Percentiles rank a stretch among this genome's conserved stretches.
Conservation (phyloP, 225 moss, liverwort and hornwort species). For the Marchantia paleacea region DNA sequence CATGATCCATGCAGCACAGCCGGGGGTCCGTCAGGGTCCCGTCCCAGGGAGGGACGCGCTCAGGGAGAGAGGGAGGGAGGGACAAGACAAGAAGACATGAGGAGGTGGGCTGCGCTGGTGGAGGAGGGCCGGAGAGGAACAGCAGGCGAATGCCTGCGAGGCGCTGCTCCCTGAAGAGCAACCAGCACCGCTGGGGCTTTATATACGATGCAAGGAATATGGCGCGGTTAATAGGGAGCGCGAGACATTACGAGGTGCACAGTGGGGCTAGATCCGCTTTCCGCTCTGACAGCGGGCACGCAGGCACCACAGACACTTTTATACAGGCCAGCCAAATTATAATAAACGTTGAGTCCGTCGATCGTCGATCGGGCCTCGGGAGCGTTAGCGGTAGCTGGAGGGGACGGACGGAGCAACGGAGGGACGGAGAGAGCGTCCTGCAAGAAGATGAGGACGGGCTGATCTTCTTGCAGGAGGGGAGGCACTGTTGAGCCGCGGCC, state of each 20-base stretch:
- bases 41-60: too few relatives aligned
- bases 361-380: too few relatives aligned
- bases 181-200: background rate
- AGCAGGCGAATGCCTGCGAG: too few relatives aligned
- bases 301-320: background rate
- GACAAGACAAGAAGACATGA: too few relatives aligned
- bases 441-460: background rate
- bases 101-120: too few relatives aligned
- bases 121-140: too few relatives aligned
- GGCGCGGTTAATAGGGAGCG: too few relatives aligned
- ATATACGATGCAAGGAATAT: constrained; percentile 1
- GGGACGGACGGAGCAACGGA: background rate
- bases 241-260: background rate
- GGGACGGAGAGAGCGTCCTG: too few relatives aligned
- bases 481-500: background rate
- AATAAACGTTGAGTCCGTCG: too few relatives aligned
- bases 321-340: background rate
- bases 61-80: too few relatives aligned
- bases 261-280: background rate
- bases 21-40: too few relatives aligned
- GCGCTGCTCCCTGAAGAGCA: constrained; percentile 14
- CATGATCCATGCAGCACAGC: too few relatives aligned
- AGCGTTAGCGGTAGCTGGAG: background rate
- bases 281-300: constrained; percentile 4
- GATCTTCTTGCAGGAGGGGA: background rate